Base-by-base conservation (phyloP, 164 flowering plant species). In the Kingdonia uniflora region DNA sequence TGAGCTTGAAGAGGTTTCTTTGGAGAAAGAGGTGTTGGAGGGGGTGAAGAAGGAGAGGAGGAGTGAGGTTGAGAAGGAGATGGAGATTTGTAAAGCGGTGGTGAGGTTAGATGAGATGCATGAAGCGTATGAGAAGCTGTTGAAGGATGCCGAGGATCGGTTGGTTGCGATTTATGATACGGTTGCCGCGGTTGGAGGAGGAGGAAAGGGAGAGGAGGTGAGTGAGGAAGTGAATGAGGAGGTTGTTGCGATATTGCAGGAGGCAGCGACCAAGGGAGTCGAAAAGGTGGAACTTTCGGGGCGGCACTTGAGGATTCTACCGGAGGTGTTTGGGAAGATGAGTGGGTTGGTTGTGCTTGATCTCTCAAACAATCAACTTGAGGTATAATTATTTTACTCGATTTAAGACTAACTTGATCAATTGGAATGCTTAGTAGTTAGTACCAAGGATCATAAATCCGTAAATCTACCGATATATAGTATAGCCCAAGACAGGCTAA, bases 61-160 rank as follows among this genome's bases (percentile, higher is more conserved):
- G 37, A 26, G 63, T 19, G 68, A 42, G 15, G 82, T 79, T 37
- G 82, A 81, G 73, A 69, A 67, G 66, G 95, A 87, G 75, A 74
- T 60, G 68, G 16, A 42, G 42, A 35, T 57, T 16, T 84, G 57
- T 41, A 76, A 73, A 55, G 69, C 85, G 25, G 62, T 87, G 43
- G 33, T 85, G 26, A 64, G 69, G 47, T 45, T 91, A 62, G 96
- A 87, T n/a, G 87, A 85, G 70, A 74, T 87, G 90, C 96, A 91
- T 58, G 84, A 71, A 42, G 71, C 80, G 6, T 87, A 87, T 56
- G 90, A 55, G 73, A 79, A 62, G 74, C 56, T 85, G 49, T 57
- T 87, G 75, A 74, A 58, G 62, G 85, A 80, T 11, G 90, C 87
- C 35, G 98, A 91, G 76, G 74, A 66, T 60, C 65, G 72, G 62